phyloP scores from a whole-genome alignment of 179 eudicot species.

The Silene coronaria region DNA sequence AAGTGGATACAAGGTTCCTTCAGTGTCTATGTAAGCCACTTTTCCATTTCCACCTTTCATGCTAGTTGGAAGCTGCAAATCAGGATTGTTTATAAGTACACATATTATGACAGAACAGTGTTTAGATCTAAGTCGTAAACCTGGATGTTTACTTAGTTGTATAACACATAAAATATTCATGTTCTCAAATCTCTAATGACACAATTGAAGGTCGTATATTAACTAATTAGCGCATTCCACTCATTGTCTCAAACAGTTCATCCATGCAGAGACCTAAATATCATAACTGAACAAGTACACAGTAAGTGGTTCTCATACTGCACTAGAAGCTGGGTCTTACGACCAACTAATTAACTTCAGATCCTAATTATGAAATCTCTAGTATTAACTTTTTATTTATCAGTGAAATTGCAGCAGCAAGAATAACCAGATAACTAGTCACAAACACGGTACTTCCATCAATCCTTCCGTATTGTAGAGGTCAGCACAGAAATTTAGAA shows the following conservation, averaged over 20 bases:
- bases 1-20: slow-evolving; percentile 97
- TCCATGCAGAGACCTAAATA: neutral
- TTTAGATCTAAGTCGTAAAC: neutral
- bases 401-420: too few relatives aligned
- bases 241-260: neutral
- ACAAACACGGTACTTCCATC: neutral
- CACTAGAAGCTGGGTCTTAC: neutral
- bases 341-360: too few relatives aligned
- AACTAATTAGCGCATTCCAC: neutral
- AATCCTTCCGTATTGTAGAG: neutral
- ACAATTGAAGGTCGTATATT: neutral
- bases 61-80: slow-evolving; percentile 77
- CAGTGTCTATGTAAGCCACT: slow-evolving; percentile 95
- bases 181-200: neutral
- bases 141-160: neutral
- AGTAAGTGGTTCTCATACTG: neutral
- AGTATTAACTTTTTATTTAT: too few relatives aligned
- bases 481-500: neutral
- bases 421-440: too few relatives aligned
- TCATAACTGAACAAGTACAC: neutral
- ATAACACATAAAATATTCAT: neutral
- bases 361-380: neutral
- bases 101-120: too few relatives aligned
- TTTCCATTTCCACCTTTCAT: slow-evolving; percentile 94
- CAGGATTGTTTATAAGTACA: neutral